A percentile compares a stretch with the other conserved stretches of the same genome.
Conservation (phyloP, 208 protist species). For the Trypanosoma conorhini region DNA sequence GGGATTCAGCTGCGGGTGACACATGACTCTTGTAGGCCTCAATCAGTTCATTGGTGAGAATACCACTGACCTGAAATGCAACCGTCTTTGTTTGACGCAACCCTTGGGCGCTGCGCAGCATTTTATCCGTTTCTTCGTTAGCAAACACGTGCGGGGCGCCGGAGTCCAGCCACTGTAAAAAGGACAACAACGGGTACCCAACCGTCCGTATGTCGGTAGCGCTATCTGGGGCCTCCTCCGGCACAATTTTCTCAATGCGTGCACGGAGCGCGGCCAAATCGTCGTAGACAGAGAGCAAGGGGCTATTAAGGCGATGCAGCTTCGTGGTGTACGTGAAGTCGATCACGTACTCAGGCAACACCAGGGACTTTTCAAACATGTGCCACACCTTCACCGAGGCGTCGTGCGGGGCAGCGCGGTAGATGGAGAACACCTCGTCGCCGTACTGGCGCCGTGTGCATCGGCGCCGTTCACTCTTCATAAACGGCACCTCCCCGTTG, state of each 20-base stretch:
- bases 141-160: conserved; percentile 47
- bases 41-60: conserved; percentile 36
- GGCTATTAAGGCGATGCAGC: conserved; percentile 11
- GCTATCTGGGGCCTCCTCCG: conserved; percentile 5
- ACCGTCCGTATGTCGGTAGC: conserved; percentile 27
- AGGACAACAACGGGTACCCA: conserved; percentile 36
- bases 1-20: background rate
- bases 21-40: conserved; percentile 36
- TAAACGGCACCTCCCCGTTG: conserved; percentile 37
- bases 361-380: conserved; percentile 76
- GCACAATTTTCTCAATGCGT: conserved; percentile 20
- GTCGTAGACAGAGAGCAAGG: conserved; percentile 33
- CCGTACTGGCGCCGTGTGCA: conserved; percentile 54
- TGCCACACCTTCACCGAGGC: conserved; percentile 69
- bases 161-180: conserved; percentile 35
- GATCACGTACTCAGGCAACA: conserved; percentile 87
- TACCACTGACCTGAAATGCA: conserved; percentile 4
- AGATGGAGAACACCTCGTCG: conserved; percentile 67
- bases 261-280: conserved; percentile 8
- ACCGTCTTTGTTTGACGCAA: background rate
- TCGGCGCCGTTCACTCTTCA: conserved; percentile 27
- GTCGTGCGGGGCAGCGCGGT: conserved; percentile 46
- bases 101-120: conserved; percentile 23
- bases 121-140: conserved; percentile 43
- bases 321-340: conserved; percentile 77